phyloP scores from a whole-genome alignment of 2,329 filamentous ascomycete species.

The Cladosporium sp. region DNA sequence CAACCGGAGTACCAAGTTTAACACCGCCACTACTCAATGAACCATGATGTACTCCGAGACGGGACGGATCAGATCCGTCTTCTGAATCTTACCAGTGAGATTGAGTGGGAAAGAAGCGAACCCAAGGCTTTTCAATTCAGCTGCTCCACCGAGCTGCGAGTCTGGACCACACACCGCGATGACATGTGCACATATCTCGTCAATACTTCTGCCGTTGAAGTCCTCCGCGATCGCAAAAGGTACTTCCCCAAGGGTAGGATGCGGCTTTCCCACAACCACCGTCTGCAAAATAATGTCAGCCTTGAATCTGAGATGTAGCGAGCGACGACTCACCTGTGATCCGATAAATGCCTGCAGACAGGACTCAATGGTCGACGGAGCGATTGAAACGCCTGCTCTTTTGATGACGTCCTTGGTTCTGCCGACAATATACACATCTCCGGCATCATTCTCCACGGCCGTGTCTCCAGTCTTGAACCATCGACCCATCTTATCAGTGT shows the following conservation, averaged over 20 bases:
- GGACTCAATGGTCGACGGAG: slow-evolving; percentile 23
- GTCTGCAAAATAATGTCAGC: slow-evolving; percentile 1
- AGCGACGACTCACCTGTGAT: not conserved
- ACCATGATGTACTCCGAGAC: not conserved
- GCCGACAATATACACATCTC: slow-evolving; percentile 23
- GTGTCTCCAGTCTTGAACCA: slow-evolving; percentile 28
- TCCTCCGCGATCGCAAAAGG: slow-evolving; percentile 19
- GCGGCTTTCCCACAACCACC: slow-evolving; percentile 17
- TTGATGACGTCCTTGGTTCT: slow-evolving; percentile 25
- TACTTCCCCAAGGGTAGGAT: slow-evolving; percentile 18
- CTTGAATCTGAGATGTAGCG: not conserved
- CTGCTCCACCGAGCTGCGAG: slow-evolving; percentile 19
- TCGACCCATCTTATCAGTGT: slow-evolving; percentile 14
- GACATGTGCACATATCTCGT: slow-evolving; percentile 17
- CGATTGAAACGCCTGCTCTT: slow-evolving; percentile 19
- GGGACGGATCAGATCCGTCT: not conserved
- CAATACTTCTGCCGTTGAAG: slow-evolving; percentile 16
- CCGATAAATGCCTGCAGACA: slow-evolving; percentile 19
- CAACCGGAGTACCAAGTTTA: too few relatives aligned
- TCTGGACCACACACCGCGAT: slow-evolving; percentile 20
- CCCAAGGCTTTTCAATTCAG: slow-evolving; percentile 18
- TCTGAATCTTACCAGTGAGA: slow-evolving; percentile 23
- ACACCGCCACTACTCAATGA: not conserved
- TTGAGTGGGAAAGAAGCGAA: slow-evolving; percentile 21
- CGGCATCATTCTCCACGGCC: slow-evolving; percentile 17